Evolutionary conservation across 2,329 filamentous ascomycete genomes (phyloP).

Genomic region (Taxawa tesnikishii): DNA sequence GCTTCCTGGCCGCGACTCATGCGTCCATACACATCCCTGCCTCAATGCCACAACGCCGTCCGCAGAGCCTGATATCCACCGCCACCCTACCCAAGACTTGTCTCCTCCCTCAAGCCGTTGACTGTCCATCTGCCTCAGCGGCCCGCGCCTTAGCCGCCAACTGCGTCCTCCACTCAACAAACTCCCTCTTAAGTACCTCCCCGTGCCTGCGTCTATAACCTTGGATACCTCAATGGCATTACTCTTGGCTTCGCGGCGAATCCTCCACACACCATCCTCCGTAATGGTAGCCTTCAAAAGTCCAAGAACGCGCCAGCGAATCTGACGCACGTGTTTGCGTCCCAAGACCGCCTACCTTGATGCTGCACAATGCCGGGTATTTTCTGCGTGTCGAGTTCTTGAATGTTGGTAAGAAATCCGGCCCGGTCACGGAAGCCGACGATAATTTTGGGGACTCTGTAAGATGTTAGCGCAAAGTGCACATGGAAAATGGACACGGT

Average conservation of each 20-base stretch:
- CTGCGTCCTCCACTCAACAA: slow-evolving; percentile 24
- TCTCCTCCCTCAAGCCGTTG: too few species aligned
- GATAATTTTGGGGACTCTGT: slow-evolving; percentile 71
- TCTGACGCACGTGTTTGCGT: slow-evolving; percentile 88
- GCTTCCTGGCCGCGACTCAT: too few species aligned
- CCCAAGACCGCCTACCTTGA: slow-evolving; percentile 58
- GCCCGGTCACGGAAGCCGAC: slow-evolving; percentile 71
- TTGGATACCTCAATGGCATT: slow-evolving; percentile 60
- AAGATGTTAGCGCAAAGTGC: background rate
- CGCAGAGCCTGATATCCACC: too few species aligned
- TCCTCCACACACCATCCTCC: slow-evolving; percentile 68
- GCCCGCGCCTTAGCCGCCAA: too few species aligned
- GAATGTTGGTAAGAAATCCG: slow-evolving; percentile 58
- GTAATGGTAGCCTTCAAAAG: slow-evolving; percentile 36
- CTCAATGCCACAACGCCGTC: too few species aligned
- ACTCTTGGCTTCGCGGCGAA: slow-evolving; percentile 50
- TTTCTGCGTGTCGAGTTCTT: slow-evolving; percentile 67
- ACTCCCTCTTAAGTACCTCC: slow-evolving; percentile 66
- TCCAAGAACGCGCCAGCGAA: slow-evolving; percentile 69
- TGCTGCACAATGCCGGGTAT: slow-evolving; percentile 68
- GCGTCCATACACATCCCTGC: too few species aligned
- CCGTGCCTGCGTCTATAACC: slow-evolving; percentile 62
- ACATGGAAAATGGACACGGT: too few species aligned
- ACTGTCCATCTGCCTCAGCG: too few species aligned
- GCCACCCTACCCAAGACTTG: too few species aligned